Percentiles rank a stretch among this genome's conserved stretches.
Evolutionary conservation across 805 yeast species (phyloP).

Genomic region (Lachancea sp.): DNA sequence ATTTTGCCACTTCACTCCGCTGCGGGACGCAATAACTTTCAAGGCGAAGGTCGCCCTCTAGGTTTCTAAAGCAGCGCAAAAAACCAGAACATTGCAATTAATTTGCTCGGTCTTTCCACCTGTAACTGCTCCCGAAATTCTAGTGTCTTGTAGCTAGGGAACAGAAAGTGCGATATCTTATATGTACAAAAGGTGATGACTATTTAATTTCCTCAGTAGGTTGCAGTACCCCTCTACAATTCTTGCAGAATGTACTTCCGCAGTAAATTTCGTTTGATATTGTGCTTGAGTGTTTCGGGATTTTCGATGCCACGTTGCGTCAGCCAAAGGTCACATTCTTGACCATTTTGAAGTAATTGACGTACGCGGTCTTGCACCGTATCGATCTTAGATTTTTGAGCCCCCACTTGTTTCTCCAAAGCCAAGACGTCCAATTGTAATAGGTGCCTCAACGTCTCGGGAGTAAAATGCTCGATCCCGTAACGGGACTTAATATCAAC

Average conservation of each 20-base stretch:
- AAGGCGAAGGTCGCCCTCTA: conserved; percentile 19
- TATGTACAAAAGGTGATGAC: conserved; percentile 4
- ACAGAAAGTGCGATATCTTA: too few relatives aligned
- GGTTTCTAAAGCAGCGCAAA: too few relatives aligned
- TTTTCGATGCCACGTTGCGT: conserved; percentile 34
- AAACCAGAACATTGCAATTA: too few relatives aligned
- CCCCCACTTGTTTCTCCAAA: conserved; percentile 26
- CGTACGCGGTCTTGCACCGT: conserved; percentile 34
- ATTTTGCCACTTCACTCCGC: conserved; percentile 16
- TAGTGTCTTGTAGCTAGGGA: too few relatives aligned
- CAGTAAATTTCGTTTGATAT: conserved; percentile 63
- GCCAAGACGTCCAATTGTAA: conserved; percentile 36
- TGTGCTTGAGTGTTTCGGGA: conserved; percentile 39
- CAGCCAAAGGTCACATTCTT: conserved; percentile 30
- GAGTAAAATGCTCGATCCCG: conserved; percentile 43
- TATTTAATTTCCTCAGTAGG: too few relatives aligned
- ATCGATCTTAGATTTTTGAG: conserved; percentile 31
- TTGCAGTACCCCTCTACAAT: conserved; percentile 4
- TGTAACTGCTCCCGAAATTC: too few relatives aligned
- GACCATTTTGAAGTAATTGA: conserved; percentile 33
- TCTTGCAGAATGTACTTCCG: conserved; percentile 47
- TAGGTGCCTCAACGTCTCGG: conserved; percentile 33
- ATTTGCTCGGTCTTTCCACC: too few relatives aligned
- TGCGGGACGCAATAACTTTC: conserved; percentile 5
- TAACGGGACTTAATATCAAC: conserved; percentile 39